phyloP scores from a whole-genome alignment of 2,329 filamentous ascomycete species.

The Pestalotiopsis sp. region DNA sequence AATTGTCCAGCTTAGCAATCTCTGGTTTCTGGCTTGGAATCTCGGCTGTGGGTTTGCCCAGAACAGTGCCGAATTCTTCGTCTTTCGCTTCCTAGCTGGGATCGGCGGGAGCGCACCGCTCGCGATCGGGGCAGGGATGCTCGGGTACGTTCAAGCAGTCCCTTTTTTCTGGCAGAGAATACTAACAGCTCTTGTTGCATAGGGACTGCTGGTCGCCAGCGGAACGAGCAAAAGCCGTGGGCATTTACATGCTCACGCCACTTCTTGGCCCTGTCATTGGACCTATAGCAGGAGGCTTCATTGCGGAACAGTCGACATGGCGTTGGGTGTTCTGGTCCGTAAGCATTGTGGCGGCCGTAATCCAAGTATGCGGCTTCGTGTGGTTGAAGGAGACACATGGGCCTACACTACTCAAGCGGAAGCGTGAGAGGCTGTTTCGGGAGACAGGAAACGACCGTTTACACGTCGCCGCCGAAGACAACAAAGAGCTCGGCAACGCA shows the following conservation, averaged over 20 bases:
- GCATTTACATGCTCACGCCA: slow-evolving; percentile 41
- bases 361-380: slow-evolving; percentile 37
- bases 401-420: slow-evolving; percentile 22
- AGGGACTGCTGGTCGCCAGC: slow-evolving; percentile 34
- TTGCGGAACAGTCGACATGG: slow-evolving; percentile 43
- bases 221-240: slow-evolving; percentile 43
- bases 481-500: background rate
- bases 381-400: slow-evolving; percentile 47
- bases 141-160: slow-evolving; percentile 5
- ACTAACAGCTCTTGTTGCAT: background rate
- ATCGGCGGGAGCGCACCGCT: slow-evolving; percentile 45
- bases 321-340: slow-evolving; percentile 49
- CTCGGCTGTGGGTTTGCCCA: slow-evolving; percentile 51
- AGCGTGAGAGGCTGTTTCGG: background rate
- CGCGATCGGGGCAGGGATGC: slow-evolving; percentile 36
- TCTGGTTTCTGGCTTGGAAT: slow-evolving; percentile 53
- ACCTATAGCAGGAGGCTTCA: slow-evolving; percentile 40
- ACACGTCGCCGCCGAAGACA: background rate
- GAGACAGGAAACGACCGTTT: background rate
- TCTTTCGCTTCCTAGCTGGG: slow-evolving; percentile 52
- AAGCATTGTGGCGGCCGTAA: slow-evolving; percentile 36
- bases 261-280: slow-evolving; percentile 34
- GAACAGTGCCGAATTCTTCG: slow-evolving; percentile 46
- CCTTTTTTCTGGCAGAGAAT: slow-evolving; percentile 44
- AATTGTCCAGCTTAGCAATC: slow-evolving; percentile 49